Percentiles rank a stretch among this genome's conserved stretches.
Evolutionary conservation across 2,329 filamentous ascomycete species (phyloP).

Genomic region (Leptosphaerulina australis): DNA sequence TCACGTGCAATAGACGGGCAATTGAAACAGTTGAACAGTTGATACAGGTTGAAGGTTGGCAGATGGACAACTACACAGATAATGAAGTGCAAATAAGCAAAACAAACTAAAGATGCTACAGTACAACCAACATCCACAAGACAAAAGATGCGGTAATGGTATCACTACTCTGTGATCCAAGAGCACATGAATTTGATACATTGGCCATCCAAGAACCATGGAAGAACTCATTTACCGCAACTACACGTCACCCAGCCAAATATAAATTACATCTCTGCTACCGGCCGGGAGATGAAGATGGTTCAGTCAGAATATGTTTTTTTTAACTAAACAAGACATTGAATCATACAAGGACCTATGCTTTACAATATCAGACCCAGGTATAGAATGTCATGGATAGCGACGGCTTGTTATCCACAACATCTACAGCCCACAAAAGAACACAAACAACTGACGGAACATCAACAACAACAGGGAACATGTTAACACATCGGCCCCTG

Average conservation of each 20-base stretch:
- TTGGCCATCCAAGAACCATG: constrained; percentile 21
- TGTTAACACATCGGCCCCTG: no score
- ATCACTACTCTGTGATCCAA: constrained; percentile 26
- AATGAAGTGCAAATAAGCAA: constrained; percentile 17
- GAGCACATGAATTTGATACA: constrained; percentile 27
- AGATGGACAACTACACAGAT: constrained; percentile 18
- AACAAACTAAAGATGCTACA: constrained; percentile 26
- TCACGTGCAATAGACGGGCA: no score
- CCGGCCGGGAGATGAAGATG: constrained; percentile 9
- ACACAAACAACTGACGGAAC: no score
- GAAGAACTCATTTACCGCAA: constrained; percentile 23
- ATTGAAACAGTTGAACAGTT: no score
- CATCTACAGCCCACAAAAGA: no score
- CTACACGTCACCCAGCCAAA: constrained; percentile 30
- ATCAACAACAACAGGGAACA: no score
- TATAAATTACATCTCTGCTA: constrained; percentile 26
- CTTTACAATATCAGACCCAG: constrained; percentile 13
- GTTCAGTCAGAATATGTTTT: constrained; percentile 28
- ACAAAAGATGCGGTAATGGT: constrained; percentile 30
- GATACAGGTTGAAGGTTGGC: no score
- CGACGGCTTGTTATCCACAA: no score
- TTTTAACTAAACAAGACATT: constrained; percentile 33
- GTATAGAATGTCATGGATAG: constrained; percentile 1
- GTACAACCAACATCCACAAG: constrained; percentile 28
- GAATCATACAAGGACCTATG: constrained; percentile 24